Base-by-base conservation (phyloP, 768 basidiomycete genomes). In the Chalciporus pseudorubinellus region DNA sequence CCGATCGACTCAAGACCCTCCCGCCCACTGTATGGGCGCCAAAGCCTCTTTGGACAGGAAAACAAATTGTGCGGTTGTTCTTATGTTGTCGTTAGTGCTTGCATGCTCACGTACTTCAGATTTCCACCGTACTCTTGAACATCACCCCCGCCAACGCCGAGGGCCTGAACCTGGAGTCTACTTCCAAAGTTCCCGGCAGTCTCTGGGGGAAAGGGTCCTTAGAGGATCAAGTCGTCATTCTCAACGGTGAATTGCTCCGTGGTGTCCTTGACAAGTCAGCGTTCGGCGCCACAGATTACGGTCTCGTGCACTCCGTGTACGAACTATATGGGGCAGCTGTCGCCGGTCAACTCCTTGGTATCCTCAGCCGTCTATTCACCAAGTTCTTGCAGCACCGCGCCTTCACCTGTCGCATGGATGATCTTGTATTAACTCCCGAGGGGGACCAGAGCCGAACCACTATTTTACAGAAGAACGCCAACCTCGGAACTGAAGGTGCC, bases 321-420 rank as follows among this genome's bases (percentile, higher is more conserved):
- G 97, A 99, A 60, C 74, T 99, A 8, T 99, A 98, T 65, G 95
- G 97, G 12, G 78, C 95, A 10, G 87, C 88, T 46, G 73, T 83
- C 19, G 95, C 97, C 5, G 95, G 95, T 46, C 85, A 85, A 62
- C 83, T 99, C 13, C 85, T 99, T 18, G 92, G 95, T 46, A 84
- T 98, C 53, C 83, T 98, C 53, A 91, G 91, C 66, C 86, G 97
- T 48, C 74, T 98, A 28, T 93, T 99, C 72, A 98, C 97, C 39
- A 98, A 97, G 66, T 98, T 91, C 72, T 77, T 99, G 48, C 95
- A 98, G 61, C 91, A 93, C 61, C 89, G 94, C 38, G 97, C 93
- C 0, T 99, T 99, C 72, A 94, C 95, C 3, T 99, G 97, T 72
- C 85, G 97, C 18, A 98, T 98, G 92, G 97, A 99, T 70, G 97